These are phyloP conservation scores for Grosmannia clavigera DNA, from an alignment of 2,329 filamentous ascomycete genomes.

Conservation along the genomic window DNA sequence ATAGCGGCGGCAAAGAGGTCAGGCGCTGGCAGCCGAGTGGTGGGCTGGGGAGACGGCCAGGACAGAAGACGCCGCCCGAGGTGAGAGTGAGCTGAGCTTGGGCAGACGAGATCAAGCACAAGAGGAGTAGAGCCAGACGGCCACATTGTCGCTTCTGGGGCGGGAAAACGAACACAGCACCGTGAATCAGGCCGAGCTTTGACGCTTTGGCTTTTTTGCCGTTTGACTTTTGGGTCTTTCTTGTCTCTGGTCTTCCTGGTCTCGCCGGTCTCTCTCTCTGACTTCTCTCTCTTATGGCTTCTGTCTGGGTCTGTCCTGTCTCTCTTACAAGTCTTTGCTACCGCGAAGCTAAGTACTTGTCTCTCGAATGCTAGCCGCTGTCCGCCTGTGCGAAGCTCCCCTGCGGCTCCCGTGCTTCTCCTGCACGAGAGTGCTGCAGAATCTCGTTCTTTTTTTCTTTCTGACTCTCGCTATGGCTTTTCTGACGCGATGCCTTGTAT, in stretches of 20 bases:
- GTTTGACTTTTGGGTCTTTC: not conserved
- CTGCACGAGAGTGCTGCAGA: not conserved
- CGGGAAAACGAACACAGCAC: not conserved
- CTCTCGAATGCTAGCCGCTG: constrained; percentile 36
- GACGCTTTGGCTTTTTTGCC: not conserved
- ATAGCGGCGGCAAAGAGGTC: no score
- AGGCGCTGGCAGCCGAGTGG: no score
- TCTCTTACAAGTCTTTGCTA: constrained; percentile 35
- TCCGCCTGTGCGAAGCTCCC: not conserved
- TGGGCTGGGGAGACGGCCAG: not conserved
- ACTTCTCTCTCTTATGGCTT: not conserved
- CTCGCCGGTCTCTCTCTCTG: constrained; percentile 13
- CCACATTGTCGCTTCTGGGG: no score
- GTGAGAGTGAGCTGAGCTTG: no score
- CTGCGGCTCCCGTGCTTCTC: not conserved
- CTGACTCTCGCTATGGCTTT: no score
- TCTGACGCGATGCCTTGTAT: not conserved
- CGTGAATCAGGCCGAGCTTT: not conserved
- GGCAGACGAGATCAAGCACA: no score
- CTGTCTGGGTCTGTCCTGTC: not conserved
- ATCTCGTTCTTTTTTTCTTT: not conserved
- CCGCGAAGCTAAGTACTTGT: constrained; percentile 58
- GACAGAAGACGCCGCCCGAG: no score
- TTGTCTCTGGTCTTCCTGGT: not conserved
- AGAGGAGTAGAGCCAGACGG: no score